These are phyloP conservation scores for Ceratobasidium sp. DNA, from an alignment of 1,284 basidiomycete species.

Conservation along the genomic window DNA sequence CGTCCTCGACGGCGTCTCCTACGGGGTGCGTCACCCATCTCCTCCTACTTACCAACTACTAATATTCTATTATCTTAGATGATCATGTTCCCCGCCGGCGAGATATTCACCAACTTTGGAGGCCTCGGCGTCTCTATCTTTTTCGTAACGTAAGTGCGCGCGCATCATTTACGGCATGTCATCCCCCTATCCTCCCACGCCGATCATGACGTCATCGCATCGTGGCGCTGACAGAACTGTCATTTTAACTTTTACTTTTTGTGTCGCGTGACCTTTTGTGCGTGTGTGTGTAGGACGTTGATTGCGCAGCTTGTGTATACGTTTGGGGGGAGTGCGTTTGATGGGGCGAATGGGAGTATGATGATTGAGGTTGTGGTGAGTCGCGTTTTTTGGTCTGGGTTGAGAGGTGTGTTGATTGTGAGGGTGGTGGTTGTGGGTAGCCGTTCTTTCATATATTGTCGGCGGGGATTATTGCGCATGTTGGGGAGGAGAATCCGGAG, in stretches of 20 bases:
- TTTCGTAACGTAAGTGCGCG: slow-evolving; percentile 80
- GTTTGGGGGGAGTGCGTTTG: slow-evolving; percentile 89
- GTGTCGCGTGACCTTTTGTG: too few species aligned
- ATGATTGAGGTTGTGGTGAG: slow-evolving; percentile 97
- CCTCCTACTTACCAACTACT: slow-evolving; percentile 14
- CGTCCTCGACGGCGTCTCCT: slow-evolving; percentile 92
- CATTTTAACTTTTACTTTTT: slow-evolving; percentile 4
- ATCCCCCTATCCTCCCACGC: slow-evolving; percentile 5
- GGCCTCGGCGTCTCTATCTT: slow-evolving; percentile 96
- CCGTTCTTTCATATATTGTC: slow-evolving; percentile 97
- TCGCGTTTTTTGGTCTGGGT: too few species aligned
- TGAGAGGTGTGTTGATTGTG: too few species aligned
- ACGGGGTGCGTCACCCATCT: slow-evolving; percentile 63
- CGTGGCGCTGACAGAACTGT: not conserved
- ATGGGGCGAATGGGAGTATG: slow-evolving; percentile 94
- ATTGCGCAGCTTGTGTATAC: slow-evolving; percentile 90
- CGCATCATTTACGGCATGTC: slow-evolving; percentile 9
- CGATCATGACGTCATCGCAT: slow-evolving; percentile 15
- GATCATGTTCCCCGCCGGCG: slow-evolving; percentile 91
- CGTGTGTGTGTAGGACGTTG: slow-evolving; percentile 68
- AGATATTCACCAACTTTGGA: slow-evolving; percentile 84
- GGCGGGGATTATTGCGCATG: slow-evolving; percentile 76
- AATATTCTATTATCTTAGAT: slow-evolving; percentile 63
- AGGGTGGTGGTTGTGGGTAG: slow-evolving; percentile 56
- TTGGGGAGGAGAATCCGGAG: slow-evolving; percentile 77